Percentiles rank a stretch among this genome's conserved stretches.
These are phyloP conservation scores for Ceratocystis colombiana DNA, from an alignment of 2,329 filamentous ascomycete species.

Conservation along the genomic window DNA sequence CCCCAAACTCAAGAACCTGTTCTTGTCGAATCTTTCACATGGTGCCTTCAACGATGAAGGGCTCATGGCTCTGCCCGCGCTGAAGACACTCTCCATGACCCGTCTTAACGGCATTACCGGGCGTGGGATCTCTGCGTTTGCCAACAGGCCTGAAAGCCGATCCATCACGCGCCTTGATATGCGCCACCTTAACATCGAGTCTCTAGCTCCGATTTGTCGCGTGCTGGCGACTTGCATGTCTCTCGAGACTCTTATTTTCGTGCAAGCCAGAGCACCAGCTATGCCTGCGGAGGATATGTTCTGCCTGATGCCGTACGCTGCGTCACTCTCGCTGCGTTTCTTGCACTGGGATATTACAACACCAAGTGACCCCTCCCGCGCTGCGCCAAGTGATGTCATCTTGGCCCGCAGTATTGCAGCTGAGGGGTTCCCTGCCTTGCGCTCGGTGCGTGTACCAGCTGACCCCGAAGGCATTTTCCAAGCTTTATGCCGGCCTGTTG, in stretches of 20 bases:
- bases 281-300: constrained; percentile 46
- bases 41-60: constrained; percentile 48
- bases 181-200: constrained; percentile 46
- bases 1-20: constrained; percentile 47
- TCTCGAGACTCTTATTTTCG: constrained; percentile 43
- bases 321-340: constrained; percentile 42
- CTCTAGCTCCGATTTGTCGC: constrained; percentile 48
- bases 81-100: constrained; percentile 47
- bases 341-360: constrained; percentile 57
- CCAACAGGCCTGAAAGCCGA: constrained; percentile 40
- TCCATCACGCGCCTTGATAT: constrained; percentile 44
- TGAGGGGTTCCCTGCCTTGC: constrained; percentile 53
- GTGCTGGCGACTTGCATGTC: constrained; percentile 46
- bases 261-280: constrained; percentile 46
- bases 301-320: constrained; percentile 55
- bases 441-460: constrained; percentile 51
- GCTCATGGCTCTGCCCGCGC: constrained; percentile 45
- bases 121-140: constrained; percentile 47
- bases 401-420: constrained; percentile 53
- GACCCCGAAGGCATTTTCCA: constrained; percentile 63
- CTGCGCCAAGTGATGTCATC: constrained; percentile 45
- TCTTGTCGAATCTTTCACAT: constrained; percentile 47
- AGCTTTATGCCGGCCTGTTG: constrained; percentile 53
- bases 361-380: constrained; percentile 36
- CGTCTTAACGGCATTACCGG: constrained; percentile 48